Evolutionary conservation across 2,329 filamentous ascomycete genomes (phyloP), one percentile per base, ranked within the genome.

Genomic region (Colletotrichum siamense): DNA sequence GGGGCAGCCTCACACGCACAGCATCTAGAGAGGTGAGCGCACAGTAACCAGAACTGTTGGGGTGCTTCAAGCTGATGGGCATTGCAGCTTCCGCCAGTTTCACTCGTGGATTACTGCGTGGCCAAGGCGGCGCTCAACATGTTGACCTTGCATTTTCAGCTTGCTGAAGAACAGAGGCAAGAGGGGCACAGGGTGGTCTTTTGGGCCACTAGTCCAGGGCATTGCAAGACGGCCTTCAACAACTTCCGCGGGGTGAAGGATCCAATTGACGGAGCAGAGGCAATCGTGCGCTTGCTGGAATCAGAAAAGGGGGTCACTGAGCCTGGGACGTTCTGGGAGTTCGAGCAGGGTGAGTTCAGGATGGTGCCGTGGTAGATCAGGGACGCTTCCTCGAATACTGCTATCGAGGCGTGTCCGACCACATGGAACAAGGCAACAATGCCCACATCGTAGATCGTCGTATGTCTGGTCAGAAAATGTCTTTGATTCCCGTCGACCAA

Each of bases 401-500:
- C n/a, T 22, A 2, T 12, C n/a, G 12, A 22, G 10, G 6, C n/a
- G 10, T 34, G 34, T 44, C 30, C n/a, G 30, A 57, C 18, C n/a
- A 39, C 28, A 62, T 61, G 52, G 34, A 24, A 10, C 30, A 49
- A 22, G 61, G 28, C n/a, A 24, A 70, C 44, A 16, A 16, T 24
- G 24, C 26, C 30, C 24, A 22, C 15, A 16, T 39, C 24, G 39
- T 26, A n/a, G 55, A 63, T 44, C 26, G 44, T 76, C 39, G 30
- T 52, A 16, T 22, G 36, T 34, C 16, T 74, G 65, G 71, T 73
- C 62, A 75, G 67, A 77, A 75, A 77, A 67, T 71, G 67, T 76
- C 72, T 75, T 69, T 76, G 59, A 75, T 77, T 77, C 32, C 55
- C 71, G 34, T 67, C 67, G 67, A 75, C 71, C 75, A 62, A 75